Conservation (phyloP, 2,329 filamentous ascomycete species). For the Rosellinia necatrix region DNA sequence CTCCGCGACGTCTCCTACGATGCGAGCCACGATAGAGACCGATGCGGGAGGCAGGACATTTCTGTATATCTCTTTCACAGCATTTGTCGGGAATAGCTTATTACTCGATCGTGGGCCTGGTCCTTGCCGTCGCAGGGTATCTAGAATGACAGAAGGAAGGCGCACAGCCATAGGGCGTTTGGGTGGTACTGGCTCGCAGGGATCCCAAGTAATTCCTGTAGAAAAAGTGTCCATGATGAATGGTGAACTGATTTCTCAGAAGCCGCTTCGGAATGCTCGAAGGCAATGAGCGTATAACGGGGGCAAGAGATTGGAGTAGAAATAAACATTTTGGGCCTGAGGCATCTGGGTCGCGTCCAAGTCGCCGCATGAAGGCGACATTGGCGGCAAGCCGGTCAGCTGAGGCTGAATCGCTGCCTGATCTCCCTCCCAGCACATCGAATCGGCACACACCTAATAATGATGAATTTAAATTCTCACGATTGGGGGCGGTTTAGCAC, state of each 20-base stretch:
- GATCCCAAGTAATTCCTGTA: conserved; percentile 33
- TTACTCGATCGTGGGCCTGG: not conserved
- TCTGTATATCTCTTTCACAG: not conserved
- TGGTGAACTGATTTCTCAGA: not conserved
- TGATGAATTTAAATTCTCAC: no score
- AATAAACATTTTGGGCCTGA: no score
- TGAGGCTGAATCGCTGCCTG: no score
- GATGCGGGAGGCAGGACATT: conserved; percentile 34
- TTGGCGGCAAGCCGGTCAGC: not conserved
- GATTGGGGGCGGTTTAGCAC: no score
- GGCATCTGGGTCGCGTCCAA: no score
- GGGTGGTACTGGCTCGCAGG: conserved; percentile 32
- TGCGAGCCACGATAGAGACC: conserved; percentile 31
- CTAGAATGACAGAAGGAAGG: not conserved
- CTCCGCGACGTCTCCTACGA: conserved; percentile 34
- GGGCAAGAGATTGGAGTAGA: not conserved
- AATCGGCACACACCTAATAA: no score
- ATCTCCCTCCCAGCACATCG: no score
- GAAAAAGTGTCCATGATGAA: conserved; percentile 24
- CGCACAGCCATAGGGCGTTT: not conserved
- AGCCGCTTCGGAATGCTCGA: not conserved
- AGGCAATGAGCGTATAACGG: not conserved
- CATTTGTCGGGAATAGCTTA: not conserved
- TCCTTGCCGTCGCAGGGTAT: not conserved
- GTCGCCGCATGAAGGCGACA: conserved; percentile 3